Evolutionary conservation across 2,329 filamentous ascomycete species (phyloP), one percentile per base, ranked within the genome.

Genomic region (Neophaeococcomyces aloes): DNA sequence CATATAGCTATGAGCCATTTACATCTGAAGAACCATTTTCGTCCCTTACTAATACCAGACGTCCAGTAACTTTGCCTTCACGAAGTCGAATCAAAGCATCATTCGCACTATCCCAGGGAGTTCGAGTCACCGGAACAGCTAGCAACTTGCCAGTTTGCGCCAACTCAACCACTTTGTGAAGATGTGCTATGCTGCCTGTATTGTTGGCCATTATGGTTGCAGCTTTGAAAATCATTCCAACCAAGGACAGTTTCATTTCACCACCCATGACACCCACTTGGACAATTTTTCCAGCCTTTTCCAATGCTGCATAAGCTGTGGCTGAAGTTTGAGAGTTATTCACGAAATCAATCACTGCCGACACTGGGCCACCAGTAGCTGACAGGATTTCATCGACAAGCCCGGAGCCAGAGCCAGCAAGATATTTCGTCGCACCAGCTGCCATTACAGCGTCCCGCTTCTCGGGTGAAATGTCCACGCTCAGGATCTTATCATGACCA

Each of bases 11-110:
- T n/a, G n/a, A n/a, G n/a, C n/a, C n/a, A n/a, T n/a, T n/a, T n/a
- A n/a, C n/a, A n/a, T n/a, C n/a, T n/a, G n/a, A 75, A 78, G 13
- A 27, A 6, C 23, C 5, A 27, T 10, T 27, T 10, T 6, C 23
- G 10, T 41, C 29, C 19, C 33, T 36, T 1, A 47, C 40, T 3
- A 51, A 37, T 2, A 52, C 43, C 13, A 52, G 15, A 21, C 49
- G 38, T 7, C 49, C 49, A 10, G 39, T 44, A 8, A 44, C 49
- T 29, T 52, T 47, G 17, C 47, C 45, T 3, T 30, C 36, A 8
- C 21, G 40, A 18, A 52, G 47, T n/a, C 40, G 11, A 8, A 27
- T 27, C 45, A 52, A 14, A 1, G 49, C 49, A 17, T 49, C 47
- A 19, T 47, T 41, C 13, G 37, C 47, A 10, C 29, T 17, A 29